These are phyloP conservation scores for Hemerocallis citrina DNA, from an alignment of 106 monocot species.

Conservation along the genomic window DNA sequence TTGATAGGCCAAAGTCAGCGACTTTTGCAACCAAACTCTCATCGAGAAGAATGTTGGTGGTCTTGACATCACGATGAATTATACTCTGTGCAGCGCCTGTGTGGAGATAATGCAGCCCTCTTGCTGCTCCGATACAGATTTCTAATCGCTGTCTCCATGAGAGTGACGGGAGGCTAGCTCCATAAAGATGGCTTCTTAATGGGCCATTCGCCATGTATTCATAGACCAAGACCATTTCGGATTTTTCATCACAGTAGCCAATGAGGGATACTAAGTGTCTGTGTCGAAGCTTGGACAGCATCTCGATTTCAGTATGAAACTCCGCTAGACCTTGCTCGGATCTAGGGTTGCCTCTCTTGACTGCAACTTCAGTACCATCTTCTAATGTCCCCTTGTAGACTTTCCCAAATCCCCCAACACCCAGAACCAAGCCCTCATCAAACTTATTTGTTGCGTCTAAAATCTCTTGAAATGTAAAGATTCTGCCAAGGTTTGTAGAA, in stretches of 20 bases:
- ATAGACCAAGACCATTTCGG: conserved; percentile 19
- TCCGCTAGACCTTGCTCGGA: conserved; percentile 18
- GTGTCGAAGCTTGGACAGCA: conserved; percentile 18
- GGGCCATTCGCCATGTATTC: conserved; percentile 20
- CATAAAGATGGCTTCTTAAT: conserved; percentile 19
- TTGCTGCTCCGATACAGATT: conserved; percentile 14
- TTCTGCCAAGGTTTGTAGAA: conserved; percentile 42
- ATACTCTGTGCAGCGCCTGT: conserved; percentile 33
- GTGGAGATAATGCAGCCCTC: conserved; percentile 18
- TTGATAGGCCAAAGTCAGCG: conserved; percentile 30
- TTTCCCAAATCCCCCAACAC: conserved; percentile 16
- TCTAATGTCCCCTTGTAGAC: conserved; percentile 21
- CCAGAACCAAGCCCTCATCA: conserved; percentile 14
- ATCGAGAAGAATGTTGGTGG: conserved; percentile 70
- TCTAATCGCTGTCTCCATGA: conserved; percentile 19
- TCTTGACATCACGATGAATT: conserved; percentile 78
- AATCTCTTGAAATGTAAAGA: conserved; percentile 49
- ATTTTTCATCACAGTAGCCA: conserved; percentile 15
- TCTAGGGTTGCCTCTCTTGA: conserved; percentile 15
- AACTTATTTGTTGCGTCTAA: conserved; percentile 22
- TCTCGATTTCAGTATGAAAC: conserved; percentile 21
- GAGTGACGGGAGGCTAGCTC: conserved; percentile 8
- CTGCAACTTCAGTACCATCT: conserved; percentile 10
- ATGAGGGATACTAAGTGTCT: conserved; percentile 18
- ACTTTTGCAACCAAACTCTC: conserved; percentile 57